Conservation (phyloP, 306 rosid genomes). For the Parietaria judaica region DNA sequence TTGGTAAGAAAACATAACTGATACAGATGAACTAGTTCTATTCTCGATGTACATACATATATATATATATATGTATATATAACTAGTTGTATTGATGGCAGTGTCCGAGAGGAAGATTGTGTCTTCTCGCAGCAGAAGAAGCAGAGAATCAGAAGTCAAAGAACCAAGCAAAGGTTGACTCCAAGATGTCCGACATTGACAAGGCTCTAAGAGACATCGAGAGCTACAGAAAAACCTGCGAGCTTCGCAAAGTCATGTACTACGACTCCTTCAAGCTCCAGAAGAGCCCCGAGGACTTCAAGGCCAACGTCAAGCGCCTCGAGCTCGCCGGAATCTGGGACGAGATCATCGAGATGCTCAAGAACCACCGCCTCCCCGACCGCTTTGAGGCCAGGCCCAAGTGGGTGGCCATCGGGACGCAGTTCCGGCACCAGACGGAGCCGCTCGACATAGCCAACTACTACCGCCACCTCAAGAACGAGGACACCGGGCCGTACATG, state of each 20-base stretch:
- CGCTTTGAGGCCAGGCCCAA: slow-evolving; percentile 41
- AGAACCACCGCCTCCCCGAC: slow-evolving; percentile 60
- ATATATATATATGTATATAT: background rate
- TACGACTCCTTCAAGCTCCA: slow-evolving; percentile 73
- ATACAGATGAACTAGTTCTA: too few relatives aligned
- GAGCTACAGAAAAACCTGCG: slow-evolving; percentile 28
- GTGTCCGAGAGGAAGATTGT: slow-evolving; percentile 52
- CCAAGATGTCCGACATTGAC: slow-evolving; percentile 10
- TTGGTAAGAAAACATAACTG: slow-evolving; percentile 31
- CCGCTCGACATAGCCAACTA: slow-evolving; percentile 80
- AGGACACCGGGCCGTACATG: slow-evolving; percentile 56
- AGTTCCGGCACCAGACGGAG: slow-evolving; percentile 53
- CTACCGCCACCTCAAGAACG: slow-evolving; percentile 55
- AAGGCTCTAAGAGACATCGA: slow-evolving; percentile 9
- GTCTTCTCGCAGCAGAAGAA: slow-evolving; percentile 63
- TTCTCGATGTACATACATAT: background rate
- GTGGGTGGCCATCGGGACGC: slow-evolving; percentile 48
- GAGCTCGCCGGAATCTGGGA: slow-evolving; percentile 68
- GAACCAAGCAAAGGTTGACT: slow-evolving; percentile 25
- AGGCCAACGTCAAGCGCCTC: slow-evolving; percentile 63
- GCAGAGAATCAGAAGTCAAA: slow-evolving; percentile 30
- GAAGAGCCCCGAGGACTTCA: slow-evolving; percentile 35
- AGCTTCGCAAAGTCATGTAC: slow-evolving; percentile 23
- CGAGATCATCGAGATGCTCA: slow-evolving; percentile 60
- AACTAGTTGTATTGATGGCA: slow-evolving; percentile 21